Base-by-base conservation (phyloP, 108 stramenopile species). In the Cylindrotheca closterium region DNA sequence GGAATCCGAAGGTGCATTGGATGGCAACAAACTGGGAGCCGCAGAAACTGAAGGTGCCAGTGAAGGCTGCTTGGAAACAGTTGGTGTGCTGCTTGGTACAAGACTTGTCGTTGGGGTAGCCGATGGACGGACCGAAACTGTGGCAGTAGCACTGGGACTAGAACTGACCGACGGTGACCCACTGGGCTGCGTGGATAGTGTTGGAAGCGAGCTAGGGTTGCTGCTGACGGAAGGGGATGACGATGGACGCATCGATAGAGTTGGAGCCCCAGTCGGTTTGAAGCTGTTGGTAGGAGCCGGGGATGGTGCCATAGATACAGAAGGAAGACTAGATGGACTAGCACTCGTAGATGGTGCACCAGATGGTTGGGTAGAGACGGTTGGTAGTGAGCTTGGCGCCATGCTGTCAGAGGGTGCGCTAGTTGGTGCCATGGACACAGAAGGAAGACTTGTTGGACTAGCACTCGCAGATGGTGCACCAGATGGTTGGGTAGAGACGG, bases 1-100 rank as follows among this genome's bases (percentile, higher is more conserved):
- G 27, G 51, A 56, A 28, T 52, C 33, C 18, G 63, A 47, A 12
- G 71, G 71, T 21, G 58, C 1, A 59, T 25, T 8, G 23, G 66
- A 57, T 19, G 71, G 55, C n/a, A 45, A 15, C 8, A 19, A 18
- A 33, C 42, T 55, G 19, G 59, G 59, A n/a, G 59, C 54, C 2
- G 34, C 18, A 8, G 53, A 51, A 15, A 64, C 26, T 10, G 56
- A 42, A 50, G 71, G 71, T 2, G 15, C 10, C 30, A 22, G 22
- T 1, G 58, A 52, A 52, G 67, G 50, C 10, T 3, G 2, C 18
- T n/a, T 1, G 18, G 21, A 47, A 2, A 48, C 22, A 26, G 31
- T 60, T 32, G 58, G 52, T 5, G 23, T 5, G 8, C 46, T 1
- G 25, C 47, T 68, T 8, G 58, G 3, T 10, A 32, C 1, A 3